Conservation (phyloP, 2,329 filamentous ascomycete species). For the Aspergillus intermedius region DNA sequence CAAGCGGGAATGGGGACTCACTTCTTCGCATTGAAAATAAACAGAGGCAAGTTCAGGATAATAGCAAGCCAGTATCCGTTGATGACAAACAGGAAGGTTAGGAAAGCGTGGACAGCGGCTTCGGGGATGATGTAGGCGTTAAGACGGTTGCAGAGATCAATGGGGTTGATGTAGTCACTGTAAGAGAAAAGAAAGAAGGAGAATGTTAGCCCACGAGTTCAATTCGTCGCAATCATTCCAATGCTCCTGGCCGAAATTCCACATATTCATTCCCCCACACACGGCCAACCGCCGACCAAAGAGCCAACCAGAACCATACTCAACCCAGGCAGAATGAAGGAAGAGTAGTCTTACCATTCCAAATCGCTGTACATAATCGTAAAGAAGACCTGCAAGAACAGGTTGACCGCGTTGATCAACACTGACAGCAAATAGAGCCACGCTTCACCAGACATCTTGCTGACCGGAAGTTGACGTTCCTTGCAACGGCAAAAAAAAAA, state of each 20-base stretch:
- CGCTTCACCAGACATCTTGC: constrained; percentile 88
- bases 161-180: constrained; percentile 99
- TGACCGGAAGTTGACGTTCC: background rate
- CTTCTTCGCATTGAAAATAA: constrained; percentile 97
- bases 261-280: background rate
- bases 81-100: constrained; percentile 93
- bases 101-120: constrained; percentile 91
- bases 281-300: background rate
- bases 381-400: constrained; percentile 99
- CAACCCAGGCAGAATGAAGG: too few species aligned
- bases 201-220: constrained; percentile 21
- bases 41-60: constrained; percentile 81
- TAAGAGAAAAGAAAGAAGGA: constrained; percentile 5
- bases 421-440: constrained; percentile 98
- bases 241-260: background rate
- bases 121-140: constrained; percentile 99
- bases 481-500: background rate
- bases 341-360: constrained; percentile 71
- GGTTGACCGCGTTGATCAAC: constrained; percentile 98
- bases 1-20: constrained; percentile 45
- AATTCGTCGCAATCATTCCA: constrained; percentile 6
- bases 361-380: constrained; percentile 99
- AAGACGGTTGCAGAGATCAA: constrained; percentile 99
- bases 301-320: background rate
- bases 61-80: constrained; percentile 98